Evolutionary conservation across 129 eudicot genomes (phyloP), one percentile per base, ranked within the genome.

Genomic region (Tagetes erecta): DNA sequence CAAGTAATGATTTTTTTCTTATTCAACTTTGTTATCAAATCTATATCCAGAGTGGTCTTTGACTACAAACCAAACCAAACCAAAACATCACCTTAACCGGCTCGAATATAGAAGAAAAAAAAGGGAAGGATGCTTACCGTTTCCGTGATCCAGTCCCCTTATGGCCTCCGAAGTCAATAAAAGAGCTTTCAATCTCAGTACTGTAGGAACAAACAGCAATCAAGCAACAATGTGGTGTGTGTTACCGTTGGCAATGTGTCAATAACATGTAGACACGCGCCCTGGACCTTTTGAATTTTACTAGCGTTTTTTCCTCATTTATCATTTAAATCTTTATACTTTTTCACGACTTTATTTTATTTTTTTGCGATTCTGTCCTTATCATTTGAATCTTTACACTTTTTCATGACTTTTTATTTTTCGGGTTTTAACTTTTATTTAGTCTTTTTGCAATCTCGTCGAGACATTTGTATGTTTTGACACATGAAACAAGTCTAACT

Each of bases 91-190:
- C 10, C 59, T 64, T 64, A 6, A 5, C 39, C 2, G 12, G 27
- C 44, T 36, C 0, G 2, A 44, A 62, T 47, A 51, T 9, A 31
- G 2, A 9, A 64, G 9, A 2, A 31, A 72, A 13, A 65, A 64
- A 63, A 68, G 51, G 55, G 40, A 63, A 27, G 37, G 39, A 27
- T 38, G 34, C 71, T 66, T 78, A 89, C 96, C 96, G 82, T 82
- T 89, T 89, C 5, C 84, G 80, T 33, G 88, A 85, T 70, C 77
- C 80, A 40, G 75, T 55, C 74, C 77, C 92, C 79, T 84, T 89
- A 31, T 10, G 73, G 71, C 77, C 70, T 64, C 87, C 89, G 57
- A 84, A 81, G 67, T 74, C 92, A 58, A 80, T 84, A 66, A 77
- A 66, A 10, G 86, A 75, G 84, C 82, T 74, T 70, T 86, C 90